Conservation (phyloP, 2,329 filamentous ascomycete species). For the Calonectria leucothoes region DNA sequence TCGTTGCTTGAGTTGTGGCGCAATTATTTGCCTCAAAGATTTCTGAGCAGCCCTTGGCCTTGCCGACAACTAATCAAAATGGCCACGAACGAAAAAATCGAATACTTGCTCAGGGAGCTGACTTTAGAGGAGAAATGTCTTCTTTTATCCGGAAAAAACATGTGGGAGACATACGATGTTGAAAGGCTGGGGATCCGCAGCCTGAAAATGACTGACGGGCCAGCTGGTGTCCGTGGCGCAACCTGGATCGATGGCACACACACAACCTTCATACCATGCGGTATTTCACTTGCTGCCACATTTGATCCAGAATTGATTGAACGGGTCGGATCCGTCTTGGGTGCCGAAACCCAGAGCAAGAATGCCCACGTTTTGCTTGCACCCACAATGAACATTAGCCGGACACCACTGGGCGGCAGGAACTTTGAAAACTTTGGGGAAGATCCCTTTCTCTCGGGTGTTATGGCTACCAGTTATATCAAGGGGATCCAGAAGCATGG, state of each 20-base stretch:
- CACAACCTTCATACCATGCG: conserved; percentile 56
- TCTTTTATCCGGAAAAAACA: not conserved
- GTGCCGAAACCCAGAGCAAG: not conserved
- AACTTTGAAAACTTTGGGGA: conserved; percentile 54
- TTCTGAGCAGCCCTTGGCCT: not conserved
- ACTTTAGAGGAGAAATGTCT: not conserved
- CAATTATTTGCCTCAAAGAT: not conserved
- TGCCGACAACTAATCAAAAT: not conserved
- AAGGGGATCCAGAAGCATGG: conserved; percentile 50
- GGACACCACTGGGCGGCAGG: conserved; percentile 50
- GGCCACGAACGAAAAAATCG: not conserved
- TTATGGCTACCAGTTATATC: conserved; percentile 42
- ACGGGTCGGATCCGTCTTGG: not conserved
- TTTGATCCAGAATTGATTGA: not conserved
- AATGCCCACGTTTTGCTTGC: conserved; percentile 2
- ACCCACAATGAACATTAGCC: conserved; percentile 16
- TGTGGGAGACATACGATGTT: conserved; percentile 2
- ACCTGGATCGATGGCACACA: conserved; percentile 43
- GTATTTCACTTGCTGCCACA: conserved; percentile 50
- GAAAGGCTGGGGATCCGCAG: not conserved
- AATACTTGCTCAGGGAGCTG: not conserved
- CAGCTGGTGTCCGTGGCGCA: conserved; percentile 2
- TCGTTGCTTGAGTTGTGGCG: not conserved
- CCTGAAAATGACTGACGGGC: conserved; percentile 6
- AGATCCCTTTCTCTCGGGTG: conserved; percentile 51